These are phyloP conservation scores for Talaromyces sp. DNA, from an alignment of 2,329 filamentous ascomycete species.

Conservation along the genomic window DNA sequence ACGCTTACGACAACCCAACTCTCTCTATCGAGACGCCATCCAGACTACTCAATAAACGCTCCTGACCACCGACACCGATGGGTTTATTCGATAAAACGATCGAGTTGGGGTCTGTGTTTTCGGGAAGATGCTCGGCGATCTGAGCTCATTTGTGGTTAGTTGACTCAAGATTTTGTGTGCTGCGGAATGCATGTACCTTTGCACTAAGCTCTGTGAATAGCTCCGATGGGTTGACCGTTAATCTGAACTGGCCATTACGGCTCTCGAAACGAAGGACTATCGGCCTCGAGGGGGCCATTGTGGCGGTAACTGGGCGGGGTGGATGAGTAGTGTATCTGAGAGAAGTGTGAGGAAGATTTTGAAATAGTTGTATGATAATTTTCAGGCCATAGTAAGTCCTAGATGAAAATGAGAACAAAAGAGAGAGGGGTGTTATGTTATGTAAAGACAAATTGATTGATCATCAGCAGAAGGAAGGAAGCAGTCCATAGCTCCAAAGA, in stretches of 20 bases:
- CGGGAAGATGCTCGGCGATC: constrained; percentile 60
- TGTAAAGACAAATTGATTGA: background rate
- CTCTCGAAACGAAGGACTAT: constrained; percentile 88
- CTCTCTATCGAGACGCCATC: constrained; percentile 55
- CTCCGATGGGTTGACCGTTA: constrained; percentile 71
- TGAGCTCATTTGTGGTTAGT: constrained; percentile 25
- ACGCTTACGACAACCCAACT: constrained; percentile 56
- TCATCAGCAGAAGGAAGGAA: background rate
- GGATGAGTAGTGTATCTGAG: background rate
- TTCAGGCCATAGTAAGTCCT: background rate
- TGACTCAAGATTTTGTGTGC: constrained; percentile 19
- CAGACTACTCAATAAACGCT: constrained; percentile 51
- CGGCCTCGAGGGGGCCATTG: constrained; percentile 40
- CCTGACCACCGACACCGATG: constrained; percentile 54
- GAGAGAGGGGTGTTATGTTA: background rate
- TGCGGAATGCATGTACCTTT: constrained; percentile 35
- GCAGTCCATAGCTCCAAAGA: background rate
- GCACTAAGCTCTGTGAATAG: constrained; percentile 62
- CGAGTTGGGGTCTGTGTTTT: constrained; percentile 53
- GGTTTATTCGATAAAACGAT: constrained; percentile 60
- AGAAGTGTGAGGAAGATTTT: background rate
- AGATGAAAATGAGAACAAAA: too few relatives aligned
- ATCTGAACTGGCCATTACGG: constrained; percentile 86
- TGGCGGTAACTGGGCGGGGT: constrained; percentile 8
- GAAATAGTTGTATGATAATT: background rate